Base-by-base conservation (phyloP, 495 filamentous ascomycete species). In the Parachaetomium inaequale region DNA sequence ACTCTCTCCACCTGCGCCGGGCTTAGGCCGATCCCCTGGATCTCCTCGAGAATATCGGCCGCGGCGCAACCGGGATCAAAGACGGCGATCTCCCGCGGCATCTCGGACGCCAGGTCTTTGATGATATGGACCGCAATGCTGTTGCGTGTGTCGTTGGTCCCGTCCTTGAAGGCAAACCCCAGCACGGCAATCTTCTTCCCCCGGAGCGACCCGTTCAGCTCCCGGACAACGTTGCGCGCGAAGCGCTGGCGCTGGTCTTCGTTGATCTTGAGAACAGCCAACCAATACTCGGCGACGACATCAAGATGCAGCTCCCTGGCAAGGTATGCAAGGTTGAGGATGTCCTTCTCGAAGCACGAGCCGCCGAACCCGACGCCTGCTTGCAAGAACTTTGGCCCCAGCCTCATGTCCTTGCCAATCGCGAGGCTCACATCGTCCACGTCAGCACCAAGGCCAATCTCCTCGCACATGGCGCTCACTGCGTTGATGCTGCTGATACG, bases 401-500 rank as follows among this genome's bases (percentile, higher is more conserved):
- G 88, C 43, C 90, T 79, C 4, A 77, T 76, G 71, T 94, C 90
- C 29, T 86, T 72, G 6, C 90, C 90, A 52, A 88, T 80, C n/a
- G 85, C 83, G 32, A 83, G 75, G 43, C 86, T 81, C 8, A 93
- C 82, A 65, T 93, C 88, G 58, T 88, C 82, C 19, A 93, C 80
- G 51, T 92, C 84, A 3, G 90, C 90, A 1, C 70, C 70, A 21
- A 67, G 66, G 23, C 90, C 90, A 3, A 87, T 87, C 45, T 80
- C 82, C 71, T 94, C 90, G 70, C 90, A 94, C 59, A 92, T 88
- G 15, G 88, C 88, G 42, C 83, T 88, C 54, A 93, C 83, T 10
- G 89, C 85, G 72, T 95, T 94, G 68, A 92, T 87, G 73, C 86
- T 91, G 73, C 87, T 91, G 66, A 94, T 91, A 26, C 90, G 82